Percentiles rank a stretch among this genome's conserved stretches.
Conservation (phyloP, 2,329 filamentous ascomycete species). For the Paraphaeosphaeria sporulosa region DNA sequence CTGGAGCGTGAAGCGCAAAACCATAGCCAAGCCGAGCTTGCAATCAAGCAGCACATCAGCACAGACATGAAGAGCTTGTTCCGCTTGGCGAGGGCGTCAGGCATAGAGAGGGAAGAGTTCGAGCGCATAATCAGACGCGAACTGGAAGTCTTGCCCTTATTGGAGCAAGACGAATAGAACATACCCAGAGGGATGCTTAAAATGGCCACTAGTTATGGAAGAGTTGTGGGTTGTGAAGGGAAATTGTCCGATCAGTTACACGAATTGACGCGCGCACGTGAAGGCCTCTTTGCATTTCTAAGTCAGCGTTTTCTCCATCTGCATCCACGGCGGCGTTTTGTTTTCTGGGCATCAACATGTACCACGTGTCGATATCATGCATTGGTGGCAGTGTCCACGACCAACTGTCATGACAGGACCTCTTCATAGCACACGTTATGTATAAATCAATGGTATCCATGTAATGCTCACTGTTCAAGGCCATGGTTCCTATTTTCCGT, state of each 20-base stretch:
- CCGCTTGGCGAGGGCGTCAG: conserved; percentile 71
- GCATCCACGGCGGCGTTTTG: conserved; percentile 8
- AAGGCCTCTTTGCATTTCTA: conserved; percentile 7
- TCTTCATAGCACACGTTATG: not conserved
- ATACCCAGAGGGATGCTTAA: not conserved
- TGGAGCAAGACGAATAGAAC: conserved; percentile 64
- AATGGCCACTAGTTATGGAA: not conserved
- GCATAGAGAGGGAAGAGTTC: conserved; percentile 79
- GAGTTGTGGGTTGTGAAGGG: not conserved
- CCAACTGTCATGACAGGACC: not conserved
- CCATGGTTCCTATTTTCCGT: too few relatives aligned
- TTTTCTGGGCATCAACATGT: not conserved
- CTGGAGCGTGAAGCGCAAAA: conserved; percentile 64
- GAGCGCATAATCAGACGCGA: conserved; percentile 75
- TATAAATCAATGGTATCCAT: not conserved
- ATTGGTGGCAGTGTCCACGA: not conserved
- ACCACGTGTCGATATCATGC: not conserved
- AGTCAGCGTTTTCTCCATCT: conserved; percentile 1
- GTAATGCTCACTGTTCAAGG: not conserved
- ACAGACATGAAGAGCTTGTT: conserved; percentile 80
- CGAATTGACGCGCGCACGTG: not conserved
- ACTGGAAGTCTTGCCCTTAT: conserved; percentile 72
- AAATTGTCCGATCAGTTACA: not conserved
- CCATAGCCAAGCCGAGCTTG: conserved; percentile 72
- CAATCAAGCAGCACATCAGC: conserved; percentile 80